phyloP scores from a whole-genome alignment of 139 green algal genomes.

The Coelastrella sp. region DNA sequence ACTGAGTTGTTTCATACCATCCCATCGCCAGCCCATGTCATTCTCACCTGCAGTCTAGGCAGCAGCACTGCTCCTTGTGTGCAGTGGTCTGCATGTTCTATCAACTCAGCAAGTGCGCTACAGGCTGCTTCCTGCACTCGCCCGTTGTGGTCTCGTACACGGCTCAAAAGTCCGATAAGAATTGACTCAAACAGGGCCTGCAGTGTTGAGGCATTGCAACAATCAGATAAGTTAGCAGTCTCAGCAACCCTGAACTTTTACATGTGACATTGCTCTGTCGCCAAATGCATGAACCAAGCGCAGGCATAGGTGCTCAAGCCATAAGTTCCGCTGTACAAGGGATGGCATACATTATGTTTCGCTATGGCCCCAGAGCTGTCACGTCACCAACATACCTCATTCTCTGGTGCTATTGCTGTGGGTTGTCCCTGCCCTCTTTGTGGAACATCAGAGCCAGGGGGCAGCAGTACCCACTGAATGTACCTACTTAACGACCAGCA shows the following conservation, averaged over 20 bases:
- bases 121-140: slow-evolving; percentile 93
- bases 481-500: slow-evolving; percentile 95
- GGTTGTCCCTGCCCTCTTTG: neutral
- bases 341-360: neutral
- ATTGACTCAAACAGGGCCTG: slow-evolving; percentile 69
- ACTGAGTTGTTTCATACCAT: no score
- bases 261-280: neutral
- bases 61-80: slow-evolving; percentile 43
- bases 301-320: neutral
- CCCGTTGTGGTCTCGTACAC: slow-evolving; percentile 86
- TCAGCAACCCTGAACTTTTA: neutral
- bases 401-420: neutral
- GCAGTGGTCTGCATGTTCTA: slow-evolving; percentile 65
- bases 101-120: slow-evolving; percentile 80
- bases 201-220: neutral
- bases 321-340: neutral
- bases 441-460: neutral
- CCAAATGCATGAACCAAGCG: no score
- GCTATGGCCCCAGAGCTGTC: neutral
- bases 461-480: slow-evolving; percentile 78
- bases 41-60: slow-evolving; percentile 59
- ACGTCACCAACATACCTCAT: neutral
- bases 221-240: neutral
- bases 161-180: slow-evolving; percentile 77
- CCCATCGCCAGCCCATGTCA: neutral